Evolutionary conservation across 805 yeast species (phyloP), one percentile per base, ranked within the genome.

Genomic region (Lipomyces orientalis): DNA sequence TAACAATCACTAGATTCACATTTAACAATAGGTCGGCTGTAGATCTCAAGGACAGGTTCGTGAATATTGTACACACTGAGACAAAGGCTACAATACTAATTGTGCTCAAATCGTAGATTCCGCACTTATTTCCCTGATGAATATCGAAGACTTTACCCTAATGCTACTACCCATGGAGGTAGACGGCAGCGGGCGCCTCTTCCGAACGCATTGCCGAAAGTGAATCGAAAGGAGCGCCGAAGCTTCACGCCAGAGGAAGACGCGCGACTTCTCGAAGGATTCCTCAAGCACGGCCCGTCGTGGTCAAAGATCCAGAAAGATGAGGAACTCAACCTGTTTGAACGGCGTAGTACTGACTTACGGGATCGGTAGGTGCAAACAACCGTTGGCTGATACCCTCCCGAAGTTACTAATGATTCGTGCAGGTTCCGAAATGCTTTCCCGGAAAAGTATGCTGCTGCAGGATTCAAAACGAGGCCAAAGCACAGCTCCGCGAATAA

Each of bases 281-380:
- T 81, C 69, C 64, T 76, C 64, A 69, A 64, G 71, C 82, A 81
- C 69, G 84, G 84, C 22, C 81, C 84, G 3, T 80, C 82, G 3
- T 81, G 84, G 84, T 76, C 81, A 65, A 81, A 81, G 71, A 81
- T 81, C 65, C 83, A 81, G 71, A 77, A 81, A 22, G 84, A 81
- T 70, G 76, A 76, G 54, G 69, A 73, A 19, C 73, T 81, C 58
- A 77, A 77, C 14, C 74, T 82, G 49, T 71, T 73, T 60, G 80
- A 78, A 62, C 76, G 84, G 57, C 79, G 84, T 31, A 77, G 81
- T 29, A 81, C 84, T 2, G 84, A 81, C 62, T 74, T 81, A 63
- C 77, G 84, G 14, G 84, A 81, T 71, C 74, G 83, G 55, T 63
- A 60, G 16, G 64, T 39, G n/a, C 49, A 14, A 22, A 60, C 59